Base-by-base conservation (phyloP, 176 grass and related monocot species). In the Oryza australiensis region DNA sequence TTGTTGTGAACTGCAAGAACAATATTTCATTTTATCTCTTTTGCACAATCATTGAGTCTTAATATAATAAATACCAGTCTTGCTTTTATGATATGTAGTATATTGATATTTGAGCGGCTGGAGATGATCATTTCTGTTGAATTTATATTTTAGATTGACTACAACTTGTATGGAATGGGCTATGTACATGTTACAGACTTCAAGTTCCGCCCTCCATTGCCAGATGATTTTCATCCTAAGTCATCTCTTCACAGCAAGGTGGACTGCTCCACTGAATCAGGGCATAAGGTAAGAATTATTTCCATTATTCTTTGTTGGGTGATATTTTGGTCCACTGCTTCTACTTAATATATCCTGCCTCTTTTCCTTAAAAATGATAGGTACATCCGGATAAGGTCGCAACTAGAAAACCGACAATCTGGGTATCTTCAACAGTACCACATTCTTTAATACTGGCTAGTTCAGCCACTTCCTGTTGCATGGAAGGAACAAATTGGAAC, bases 111-210 rank as follows among this genome's bases (percentile, higher is more conserved):
- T 63, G 22, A 83, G 75, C 22, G 5, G 23, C 18, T 67, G 46
- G 41, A 77, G 57, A 70, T 43, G 43, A 30, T 71, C 41, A 34
- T 88, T 85, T 65, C 32, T 85, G 64, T 74, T 86, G 37, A 66
- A 84, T 84, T 85, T 80, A 60, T 77, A 49, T 77, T 88, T 73
- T 81, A 98, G 95, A 76, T 98, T 35, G 95, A 98, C 82, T 93
- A 91, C 75, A 98, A 98, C 88, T 94, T 98, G 78, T 94, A 91
- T 93, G 95, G 95, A 84, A 98, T 98, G 95, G 78, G 92, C 68
- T 86, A 94, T 86, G 83, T 94, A 93, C 95, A 94, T 83, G 90
- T 87, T n/a, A 91, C 91, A 91, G 88, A 89, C 59, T 81, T 98
- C 77, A 94, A 93, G 43, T 98, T 98, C 77, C 88, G 92, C 65